Base-by-base conservation (phyloP, 78 protist genomes). In the Isochrysis galbana region DNA sequence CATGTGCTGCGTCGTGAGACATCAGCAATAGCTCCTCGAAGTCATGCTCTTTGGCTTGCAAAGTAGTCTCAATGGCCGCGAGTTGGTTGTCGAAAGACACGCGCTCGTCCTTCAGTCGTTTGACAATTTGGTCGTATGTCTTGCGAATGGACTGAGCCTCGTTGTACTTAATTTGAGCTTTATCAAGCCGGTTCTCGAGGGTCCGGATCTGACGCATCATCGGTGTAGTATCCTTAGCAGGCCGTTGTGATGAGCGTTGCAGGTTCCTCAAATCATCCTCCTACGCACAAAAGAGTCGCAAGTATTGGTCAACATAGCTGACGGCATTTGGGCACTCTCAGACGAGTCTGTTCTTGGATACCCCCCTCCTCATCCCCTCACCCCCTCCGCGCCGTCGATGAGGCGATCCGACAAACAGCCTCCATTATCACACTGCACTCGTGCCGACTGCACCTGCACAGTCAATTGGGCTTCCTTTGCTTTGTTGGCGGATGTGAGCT, bases 111-210 rank as follows among this genome's bases (percentile, higher is more conserved):
- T 95, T 84, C 32, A 96, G 96, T 25, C 96, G 83, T 87, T 94
- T 87, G 44, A 93, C 90, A 46, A 96, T 96, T 94, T 94, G 94
- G 80, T 95, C 94, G 93, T 96, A 96, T 22, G 98, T 96, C 86
- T 94, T 92, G 11, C 92, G 74, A 41, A 96, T 95, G 91, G 95
- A 19, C 84, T 89, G 94, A 11, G 95, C 96, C 51, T 93, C 94
- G 89, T 97, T 97, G 94, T 88, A 97, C 91, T 93, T 94, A 48
- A 92, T 77, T 42, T 95, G 90, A 25, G 94, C 95, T 39, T 94
- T 32, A 46, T 93, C 89, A 7, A 89, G 89, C 41, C 91, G 74
- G 91, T 46, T 87, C 74, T 87, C 91, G 51, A 87, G 74, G 34
- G 45, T 87, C 34, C 91, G 91, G 38, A 95, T 95, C 89, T 95